These are phyloP conservation scores for Tripidium arundinaceum DNA, from an alignment of 202 grass and related monocot species.

Conservation along the genomic window DNA sequence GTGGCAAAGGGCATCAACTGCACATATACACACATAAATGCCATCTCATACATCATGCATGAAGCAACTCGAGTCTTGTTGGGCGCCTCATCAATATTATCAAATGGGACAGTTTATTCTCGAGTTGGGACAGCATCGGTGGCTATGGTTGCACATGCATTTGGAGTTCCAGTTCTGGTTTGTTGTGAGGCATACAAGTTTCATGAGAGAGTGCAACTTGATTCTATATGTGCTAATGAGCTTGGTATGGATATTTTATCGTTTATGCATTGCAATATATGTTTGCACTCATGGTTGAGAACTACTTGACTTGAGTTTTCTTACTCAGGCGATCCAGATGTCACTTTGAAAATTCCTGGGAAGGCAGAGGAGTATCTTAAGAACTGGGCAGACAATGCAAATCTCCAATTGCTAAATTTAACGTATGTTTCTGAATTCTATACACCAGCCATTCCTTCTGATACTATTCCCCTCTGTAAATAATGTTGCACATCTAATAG, in stretches of 20 bases:
- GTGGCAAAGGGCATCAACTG: conserved; percentile 65
- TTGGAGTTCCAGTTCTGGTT: conserved; percentile 62
- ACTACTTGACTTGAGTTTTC: conserved; percentile 12
- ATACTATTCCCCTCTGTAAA: conserved; percentile 15
- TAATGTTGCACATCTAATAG: conserved; percentile 45
- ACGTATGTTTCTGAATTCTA: conserved; percentile 46
- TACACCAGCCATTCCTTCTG: conserved; percentile 17
- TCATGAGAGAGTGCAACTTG: conserved; percentile 80
- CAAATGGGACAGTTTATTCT: conserved; percentile 77
- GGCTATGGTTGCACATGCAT: conserved; percentile 73
- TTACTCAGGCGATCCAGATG: conserved; percentile 77
- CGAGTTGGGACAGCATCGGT: conserved; percentile 63
- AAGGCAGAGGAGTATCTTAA: conserved; percentile 60
- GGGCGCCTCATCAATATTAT: conserved; percentile 65
- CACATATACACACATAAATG: conserved; percentile 75
- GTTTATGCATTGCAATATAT: too few relatives aligned
- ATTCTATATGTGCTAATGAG: conserved; percentile 83
- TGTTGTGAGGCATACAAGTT: conserved; percentile 86
- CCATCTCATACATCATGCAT: conserved; percentile 76
- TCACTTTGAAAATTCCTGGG: conserved; percentile 62
- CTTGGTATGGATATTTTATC: too few relatives aligned
- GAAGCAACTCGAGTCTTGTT: conserved; percentile 69
- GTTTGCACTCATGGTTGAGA: too few relatives aligned
- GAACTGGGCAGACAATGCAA: conserved; percentile 62
- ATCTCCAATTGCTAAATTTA: conserved; percentile 90